These are phyloP conservation scores for Setaria italica DNA, from an alignment of 202 grass and related monocot species.

Conservation along the genomic window DNA sequence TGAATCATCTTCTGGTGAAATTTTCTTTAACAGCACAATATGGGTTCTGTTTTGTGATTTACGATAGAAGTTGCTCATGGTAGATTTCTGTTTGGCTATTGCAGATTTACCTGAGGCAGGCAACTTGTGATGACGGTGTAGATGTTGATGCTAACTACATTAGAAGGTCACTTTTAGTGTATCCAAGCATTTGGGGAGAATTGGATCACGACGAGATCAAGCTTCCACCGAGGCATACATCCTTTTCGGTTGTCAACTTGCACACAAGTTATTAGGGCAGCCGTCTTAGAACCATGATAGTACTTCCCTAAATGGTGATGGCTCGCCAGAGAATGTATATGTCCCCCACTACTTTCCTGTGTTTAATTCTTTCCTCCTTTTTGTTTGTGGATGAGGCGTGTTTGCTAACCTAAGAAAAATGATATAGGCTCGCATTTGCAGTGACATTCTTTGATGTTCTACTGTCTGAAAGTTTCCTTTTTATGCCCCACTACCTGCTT, in stretches of 20 bases:
- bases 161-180: constrained; percentile 44
- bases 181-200: constrained; percentile 35
- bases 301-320: constrained; percentile 2
- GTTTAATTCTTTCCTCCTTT: constrained; percentile 18
- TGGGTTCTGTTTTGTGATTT: background rate
- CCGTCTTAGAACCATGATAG: constrained; percentile 26
- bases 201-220: constrained; percentile 25
- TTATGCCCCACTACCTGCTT: background rate
- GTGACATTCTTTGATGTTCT: constrained; percentile 12
- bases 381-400: constrained; percentile 20
- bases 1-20: background rate
- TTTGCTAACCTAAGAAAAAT: constrained; percentile 43
- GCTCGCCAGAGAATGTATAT: constrained; percentile 47
- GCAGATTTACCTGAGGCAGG: constrained; percentile 55
- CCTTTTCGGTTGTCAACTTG: constrained; percentile 20
- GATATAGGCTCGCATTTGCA: constrained; percentile 52
- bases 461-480: constrained; percentile 16
- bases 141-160: constrained; percentile 56
- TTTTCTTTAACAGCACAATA: background rate
- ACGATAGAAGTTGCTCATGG: constrained; percentile 15
- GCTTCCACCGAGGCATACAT: constrained; percentile 27
- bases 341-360: constrained; percentile 29
- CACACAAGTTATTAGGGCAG: constrained; percentile 33
- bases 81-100: constrained; percentile 33
- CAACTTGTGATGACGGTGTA: constrained; percentile 34